Evolutionary conservation across 2,329 filamentous ascomycete species (phyloP), one percentile per base, ranked within the genome.

Genomic region (Diaporthe sp.): DNA sequence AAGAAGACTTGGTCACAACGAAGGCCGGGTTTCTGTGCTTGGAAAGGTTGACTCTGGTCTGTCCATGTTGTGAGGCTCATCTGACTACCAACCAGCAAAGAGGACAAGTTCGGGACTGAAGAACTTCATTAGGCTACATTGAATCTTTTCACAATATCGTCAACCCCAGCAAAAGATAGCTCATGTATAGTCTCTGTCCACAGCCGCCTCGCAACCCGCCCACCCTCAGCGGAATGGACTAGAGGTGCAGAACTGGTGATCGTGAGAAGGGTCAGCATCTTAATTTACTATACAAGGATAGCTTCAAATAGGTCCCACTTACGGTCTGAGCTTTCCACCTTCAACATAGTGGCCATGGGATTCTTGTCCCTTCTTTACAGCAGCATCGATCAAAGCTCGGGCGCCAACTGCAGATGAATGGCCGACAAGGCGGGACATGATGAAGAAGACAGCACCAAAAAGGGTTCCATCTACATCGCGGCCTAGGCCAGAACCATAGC

Each of bases 181-280:
- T 71, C 49, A 1, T 71, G 15, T 51, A 71, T 39, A 9, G 67
- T 57, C 67, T 71, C 67, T 42, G n/a, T 57, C 67, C 67, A 71
- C 10, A 57, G 15, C 13, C 49, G 28, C 7, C 55, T 25, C 3
- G 67, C 39, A 22, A 71, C 34, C 28, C 17, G 25, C 9, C 19
- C 13, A 19, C 49, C 67, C 28, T 71, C 53, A 7, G 17, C 25
- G 2, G 67, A 39, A n/a, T 71, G 55, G 3, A 71, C 5, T 25
- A 55, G 37, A 7, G 31, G 25, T 28, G 49, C 25, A 17, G 13
- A 25, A 55, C 67, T 71, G n/a, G 22, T 13, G 1, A 55, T 55
- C 25, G 4, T 15, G 22, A 31, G 1, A 6, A 31, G 25, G n/a
- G 7, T 39, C 10, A 46, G 51, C n/a, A 13, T 12, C 5, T 25